Conservation (phyloP, 768 basidiomycete genomes). For the Polyporus arcularius region DNA sequence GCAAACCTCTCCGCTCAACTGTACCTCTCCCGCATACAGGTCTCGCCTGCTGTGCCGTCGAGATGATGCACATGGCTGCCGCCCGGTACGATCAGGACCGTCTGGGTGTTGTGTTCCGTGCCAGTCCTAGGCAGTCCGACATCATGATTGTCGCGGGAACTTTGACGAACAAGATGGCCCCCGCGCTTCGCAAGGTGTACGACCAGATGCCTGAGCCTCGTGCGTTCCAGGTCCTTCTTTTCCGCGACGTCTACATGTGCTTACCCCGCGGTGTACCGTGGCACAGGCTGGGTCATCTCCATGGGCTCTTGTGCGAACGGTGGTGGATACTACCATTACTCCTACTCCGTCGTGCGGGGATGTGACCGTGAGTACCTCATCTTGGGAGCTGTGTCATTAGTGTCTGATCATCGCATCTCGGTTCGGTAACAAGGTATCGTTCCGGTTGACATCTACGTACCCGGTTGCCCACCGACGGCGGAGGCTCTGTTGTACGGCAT, state of each 20-base stretch:
- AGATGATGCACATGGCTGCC: constrained; percentile 99
- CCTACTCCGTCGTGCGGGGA: constrained; percentile 97
- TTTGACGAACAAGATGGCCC: constrained; percentile 99
- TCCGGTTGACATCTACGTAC: constrained; percentile 97
- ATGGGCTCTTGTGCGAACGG: constrained; percentile 99
- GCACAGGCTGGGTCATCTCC: constrained; percentile 92
- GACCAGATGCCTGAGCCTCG: constrained; percentile 99
- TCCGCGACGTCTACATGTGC: background rate
- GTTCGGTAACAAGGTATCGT: constrained; percentile 70
- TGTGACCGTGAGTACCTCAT: constrained; percentile 77
- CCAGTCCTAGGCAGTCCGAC: constrained; percentile 96
- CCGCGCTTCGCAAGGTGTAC: constrained; percentile 93
- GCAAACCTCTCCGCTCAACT: background rate
- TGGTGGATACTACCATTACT: constrained; percentile 96
- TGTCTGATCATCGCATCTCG: background rate
- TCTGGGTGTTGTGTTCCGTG: constrained; percentile 96
- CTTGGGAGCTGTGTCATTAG: background rate
- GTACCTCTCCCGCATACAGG: constrained; percentile 43
- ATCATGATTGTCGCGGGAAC: constrained; percentile 99
- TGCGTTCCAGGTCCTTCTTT: constrained; percentile 37
- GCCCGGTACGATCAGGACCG: constrained; percentile 98
- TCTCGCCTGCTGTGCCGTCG: constrained; percentile 98
- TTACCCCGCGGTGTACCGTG: background rate
- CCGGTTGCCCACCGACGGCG: constrained; percentile 93
- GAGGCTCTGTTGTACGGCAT: constrained; percentile 96